These are phyloP conservation scores for Ophiocordyceps unilateralis DNA, from an alignment of 2,329 filamentous ascomycete genomes.

Conservation along the genomic window DNA sequence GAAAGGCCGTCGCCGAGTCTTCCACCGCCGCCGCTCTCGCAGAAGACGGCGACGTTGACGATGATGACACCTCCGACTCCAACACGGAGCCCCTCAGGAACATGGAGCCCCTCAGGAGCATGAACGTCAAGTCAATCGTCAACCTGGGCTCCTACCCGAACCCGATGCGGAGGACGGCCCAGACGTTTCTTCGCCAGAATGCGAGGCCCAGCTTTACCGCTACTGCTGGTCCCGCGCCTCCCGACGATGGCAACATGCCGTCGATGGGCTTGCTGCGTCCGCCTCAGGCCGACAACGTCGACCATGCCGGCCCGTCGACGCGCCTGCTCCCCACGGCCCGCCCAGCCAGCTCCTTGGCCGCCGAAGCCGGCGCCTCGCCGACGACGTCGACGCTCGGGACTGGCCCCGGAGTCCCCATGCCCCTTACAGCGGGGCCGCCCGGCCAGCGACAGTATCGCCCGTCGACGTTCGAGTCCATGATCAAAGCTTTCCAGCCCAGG, in stretches of 20 bases:
- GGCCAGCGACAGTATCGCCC: slow-evolving; percentile 32
- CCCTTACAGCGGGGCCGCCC: slow-evolving; percentile 36
- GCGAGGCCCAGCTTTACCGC: neutral
- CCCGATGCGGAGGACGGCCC: slow-evolving; percentile 33
- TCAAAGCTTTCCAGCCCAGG: slow-evolving; percentile 15
- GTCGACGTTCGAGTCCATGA: slow-evolving; percentile 22
- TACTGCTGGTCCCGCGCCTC: too few species aligned
- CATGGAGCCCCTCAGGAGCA: slow-evolving; percentile 17
- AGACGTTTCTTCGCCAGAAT: slow-evolving; percentile 20
- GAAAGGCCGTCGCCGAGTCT: slow-evolving; percentile 7
- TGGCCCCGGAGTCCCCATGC: slow-evolving; percentile 26
- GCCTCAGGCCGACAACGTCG: slow-evolving; percentile 2
- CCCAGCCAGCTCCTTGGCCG: too few species aligned
- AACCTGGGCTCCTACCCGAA: slow-evolving; percentile 40
- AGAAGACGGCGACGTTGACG: slow-evolving; percentile 8
- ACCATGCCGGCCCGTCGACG: neutral
- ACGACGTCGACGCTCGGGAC: slow-evolving; percentile 10
- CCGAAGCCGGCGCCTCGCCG: neutral
- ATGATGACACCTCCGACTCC: slow-evolving; percentile 11
- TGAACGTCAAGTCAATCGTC: slow-evolving; percentile 29
- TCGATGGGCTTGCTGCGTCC: slow-evolving; percentile 1
- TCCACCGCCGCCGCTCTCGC: slow-evolving; percentile 7
- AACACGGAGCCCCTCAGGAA: slow-evolving; percentile 1
- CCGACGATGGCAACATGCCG: neutral
- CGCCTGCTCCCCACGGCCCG: slow-evolving; percentile 1